phyloP scores from a whole-genome alignment of 805 yeast species.

The Saturnispora diversa region DNA sequence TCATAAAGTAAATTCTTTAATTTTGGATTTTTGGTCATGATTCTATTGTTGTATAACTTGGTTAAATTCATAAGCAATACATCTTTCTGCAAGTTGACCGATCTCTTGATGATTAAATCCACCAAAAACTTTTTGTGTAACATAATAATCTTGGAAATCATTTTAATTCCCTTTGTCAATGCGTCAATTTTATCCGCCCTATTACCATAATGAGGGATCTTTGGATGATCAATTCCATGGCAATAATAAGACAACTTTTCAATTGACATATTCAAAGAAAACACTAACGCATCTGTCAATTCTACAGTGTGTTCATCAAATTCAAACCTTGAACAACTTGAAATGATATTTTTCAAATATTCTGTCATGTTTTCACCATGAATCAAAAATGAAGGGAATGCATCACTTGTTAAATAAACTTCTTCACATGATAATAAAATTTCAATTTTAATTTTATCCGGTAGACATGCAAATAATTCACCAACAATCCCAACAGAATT shows the following conservation, averaged over 20 bases:
- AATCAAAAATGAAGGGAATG: conserved; percentile 28
- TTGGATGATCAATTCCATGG: conserved; percentile 21
- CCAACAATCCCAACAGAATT: conserved; percentile 22
- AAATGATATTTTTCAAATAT: conserved; percentile 37
- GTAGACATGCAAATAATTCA: conserved; percentile 33
- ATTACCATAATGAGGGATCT: conserved; percentile 9
- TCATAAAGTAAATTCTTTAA: conserved; percentile 52
- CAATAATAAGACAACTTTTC: conserved; percentile 32
- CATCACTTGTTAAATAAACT: conserved; percentile 34
- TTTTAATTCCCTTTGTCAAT: conserved; percentile 30
- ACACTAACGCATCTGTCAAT: conserved; percentile 33
- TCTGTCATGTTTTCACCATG: conserved; percentile 30
- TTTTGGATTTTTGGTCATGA: conserved; percentile 39
- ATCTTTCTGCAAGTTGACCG: conserved; percentile 35
- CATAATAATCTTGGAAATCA: conserved; percentile 47
- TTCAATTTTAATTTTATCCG: conserved; percentile 26
- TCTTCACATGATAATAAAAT: conserved; percentile 34
- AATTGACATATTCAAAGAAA: conserved; percentile 33
- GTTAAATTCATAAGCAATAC: conserved; percentile 41
- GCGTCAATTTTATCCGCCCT: conserved; percentile 20
- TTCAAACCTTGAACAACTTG: conserved; percentile 35
- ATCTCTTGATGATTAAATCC: conserved; percentile 35
- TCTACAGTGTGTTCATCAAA: conserved; percentile 13
- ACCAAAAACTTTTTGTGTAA: conserved; percentile 48
- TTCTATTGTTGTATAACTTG: conserved; percentile 36